These are phyloP conservation scores for Colletotrichum truncatum DNA, from an alignment of 2,329 filamentous ascomycete genomes.

Conservation along the genomic window DNA sequence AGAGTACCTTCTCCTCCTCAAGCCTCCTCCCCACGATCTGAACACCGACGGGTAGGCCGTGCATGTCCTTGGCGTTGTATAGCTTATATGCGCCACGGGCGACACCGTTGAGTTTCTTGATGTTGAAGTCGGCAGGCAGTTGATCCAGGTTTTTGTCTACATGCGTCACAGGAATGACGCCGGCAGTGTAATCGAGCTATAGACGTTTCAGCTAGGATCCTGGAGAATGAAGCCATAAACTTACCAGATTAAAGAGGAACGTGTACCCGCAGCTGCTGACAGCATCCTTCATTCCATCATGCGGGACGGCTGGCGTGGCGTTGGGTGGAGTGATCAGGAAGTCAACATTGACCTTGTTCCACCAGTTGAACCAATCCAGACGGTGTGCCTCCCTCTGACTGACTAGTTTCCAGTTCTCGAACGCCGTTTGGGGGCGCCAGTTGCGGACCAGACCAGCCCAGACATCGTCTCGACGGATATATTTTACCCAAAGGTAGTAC, in stretches of 20 bases:
- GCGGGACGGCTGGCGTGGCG: constrained; percentile 87
- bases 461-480: constrained; percentile 77
- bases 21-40: constrained; percentile 83
- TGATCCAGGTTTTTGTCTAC: constrained; percentile 77
- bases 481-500: constrained; percentile 92
- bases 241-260: constrained; percentile 88
- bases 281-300: constrained; percentile 86
- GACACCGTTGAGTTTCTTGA: constrained; percentile 78
- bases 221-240: constrained; percentile 38
- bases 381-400: constrained; percentile 81
- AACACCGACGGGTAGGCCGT: constrained; percentile 85
- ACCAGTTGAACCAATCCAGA: constrained; percentile 84
- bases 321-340: constrained; percentile 87
- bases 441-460: constrained; percentile 82
- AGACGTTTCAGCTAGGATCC: constrained; percentile 7
- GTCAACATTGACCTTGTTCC: constrained; percentile 77
- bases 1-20: constrained; percentile 88
- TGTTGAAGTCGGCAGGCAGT: constrained; percentile 68
- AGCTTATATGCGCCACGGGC: constrained; percentile 85
- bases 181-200: constrained; percentile 85
- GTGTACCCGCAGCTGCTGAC: constrained; percentile 92
- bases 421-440: constrained; percentile 78
- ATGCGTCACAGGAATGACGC: constrained; percentile 85
- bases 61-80: constrained; percentile 86
- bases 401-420: constrained; percentile 86